Conservation (phyloP, 2,329 filamentous ascomycete genomes). For the Pseudogymnoascus pannorum region DNA sequence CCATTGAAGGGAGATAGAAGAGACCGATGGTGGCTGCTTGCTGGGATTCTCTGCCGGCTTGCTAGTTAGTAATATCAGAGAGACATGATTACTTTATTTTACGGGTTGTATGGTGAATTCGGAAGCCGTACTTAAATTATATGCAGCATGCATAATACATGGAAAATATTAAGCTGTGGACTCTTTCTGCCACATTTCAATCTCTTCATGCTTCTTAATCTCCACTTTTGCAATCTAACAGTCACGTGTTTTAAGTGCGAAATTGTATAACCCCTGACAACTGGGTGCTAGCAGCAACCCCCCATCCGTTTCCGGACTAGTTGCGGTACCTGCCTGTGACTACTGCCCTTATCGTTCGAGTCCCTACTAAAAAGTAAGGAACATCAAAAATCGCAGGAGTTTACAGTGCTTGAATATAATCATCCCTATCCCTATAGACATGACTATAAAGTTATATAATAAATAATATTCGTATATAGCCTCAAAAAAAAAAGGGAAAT, state of each 20-base stretch:
- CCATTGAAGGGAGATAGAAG: not conserved
- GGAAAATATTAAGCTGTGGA: no score
- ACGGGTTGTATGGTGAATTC: not conserved
- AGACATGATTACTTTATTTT: conserved; percentile 1
- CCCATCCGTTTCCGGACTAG: not conserved
- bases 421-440: no score
- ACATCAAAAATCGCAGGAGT: no score
- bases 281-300: not conserved
- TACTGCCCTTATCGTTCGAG: not conserved
- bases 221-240: not conserved
- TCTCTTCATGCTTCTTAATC: not conserved
- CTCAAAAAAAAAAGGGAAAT: not conserved
- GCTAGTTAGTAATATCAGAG: conserved; percentile 7
- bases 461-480: not conserved
- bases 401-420: no score
- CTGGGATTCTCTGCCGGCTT: conserved; percentile 4
- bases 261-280: conserved; percentile 3
- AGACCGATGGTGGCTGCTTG: not conserved
- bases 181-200: no score
- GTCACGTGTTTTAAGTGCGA: not conserved
- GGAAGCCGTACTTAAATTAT: no score
- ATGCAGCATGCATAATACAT: no score
- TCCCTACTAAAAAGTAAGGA: not conserved
- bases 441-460: not conserved
- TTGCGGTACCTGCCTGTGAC: not conserved